These are phyloP conservation scores for Pelargonium australe DNA, from an alignment of 441 rosid species.

Conservation along the genomic window DNA sequence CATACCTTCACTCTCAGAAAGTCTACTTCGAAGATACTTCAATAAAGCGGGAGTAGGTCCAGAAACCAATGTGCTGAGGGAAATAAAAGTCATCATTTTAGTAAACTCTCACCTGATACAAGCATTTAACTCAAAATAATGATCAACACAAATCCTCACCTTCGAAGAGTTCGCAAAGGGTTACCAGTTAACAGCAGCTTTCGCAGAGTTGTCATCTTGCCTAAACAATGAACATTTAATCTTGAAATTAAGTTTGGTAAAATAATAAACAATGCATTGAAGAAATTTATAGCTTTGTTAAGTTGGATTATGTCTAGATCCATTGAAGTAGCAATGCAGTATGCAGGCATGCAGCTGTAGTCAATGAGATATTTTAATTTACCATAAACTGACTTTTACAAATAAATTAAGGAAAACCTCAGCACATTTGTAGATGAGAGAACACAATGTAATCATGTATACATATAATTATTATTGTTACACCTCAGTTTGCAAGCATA, in stretches of 20 bases:
- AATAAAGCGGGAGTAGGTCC: slow-evolving; percentile 85
- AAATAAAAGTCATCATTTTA: slow-evolving; percentile 2
- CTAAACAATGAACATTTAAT: slow-evolving; percentile 30
- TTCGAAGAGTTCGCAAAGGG: slow-evolving; percentile 83
- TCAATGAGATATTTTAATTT: neutral
- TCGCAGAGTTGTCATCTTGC: slow-evolving; percentile 75
- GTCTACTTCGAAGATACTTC: slow-evolving; percentile 76
- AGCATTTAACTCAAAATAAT: slow-evolving; percentile 14
- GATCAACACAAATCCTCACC: slow-evolving; percentile 37
- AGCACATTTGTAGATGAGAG: neutral
- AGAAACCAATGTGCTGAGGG: slow-evolving; percentile 69
- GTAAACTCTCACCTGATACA: slow-evolving; percentile 21
- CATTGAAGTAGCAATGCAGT: neutral
- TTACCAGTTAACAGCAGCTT: slow-evolving; percentile 77
- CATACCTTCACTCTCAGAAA: slow-evolving; percentile 66
- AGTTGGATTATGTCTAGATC: neutral
- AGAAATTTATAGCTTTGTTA: neutral
- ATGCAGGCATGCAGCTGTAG: neutral
- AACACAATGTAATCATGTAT: neutral
- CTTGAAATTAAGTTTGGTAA: neutral
- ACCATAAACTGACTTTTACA: neutral
- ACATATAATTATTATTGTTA: no score
- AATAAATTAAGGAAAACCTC: neutral
- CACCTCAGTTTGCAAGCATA: neutral
- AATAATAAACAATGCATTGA: neutral